These are phyloP conservation scores for Paraconiothyrium brasiliense DNA, from an alignment of 2,329 filamentous ascomycete species.

Conservation along the genomic window DNA sequence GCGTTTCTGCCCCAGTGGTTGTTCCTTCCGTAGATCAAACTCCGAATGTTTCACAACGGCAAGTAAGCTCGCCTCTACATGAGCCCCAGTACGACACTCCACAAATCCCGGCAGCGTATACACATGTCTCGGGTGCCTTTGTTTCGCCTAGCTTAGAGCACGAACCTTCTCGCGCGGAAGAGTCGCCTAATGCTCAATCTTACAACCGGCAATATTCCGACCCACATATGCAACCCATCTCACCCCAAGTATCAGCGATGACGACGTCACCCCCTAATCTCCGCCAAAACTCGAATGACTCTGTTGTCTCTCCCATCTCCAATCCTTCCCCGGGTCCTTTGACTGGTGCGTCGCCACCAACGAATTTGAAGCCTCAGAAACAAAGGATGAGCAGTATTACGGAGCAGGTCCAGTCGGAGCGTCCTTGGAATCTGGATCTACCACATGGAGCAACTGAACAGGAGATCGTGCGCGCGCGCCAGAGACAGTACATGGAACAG, in stretches of 20 bases:
- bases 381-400: conserved; percentile 49
- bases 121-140: conserved; percentile 43
- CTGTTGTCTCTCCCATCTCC: conserved; percentile 43
- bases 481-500: conserved; percentile 47
- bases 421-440: conserved; percentile 46
- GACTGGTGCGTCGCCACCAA: conserved; percentile 18
- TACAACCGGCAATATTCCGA: conserved; percentile 38
- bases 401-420: conserved; percentile 40
- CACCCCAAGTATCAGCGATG: conserved; percentile 45
- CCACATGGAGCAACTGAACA: conserved; percentile 47
- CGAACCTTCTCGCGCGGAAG: conserved; percentile 23
- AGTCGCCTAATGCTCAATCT: conserved; percentile 17
- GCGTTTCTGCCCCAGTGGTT: conserved; percentile 32
- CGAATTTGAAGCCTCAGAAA: conserved; percentile 33
- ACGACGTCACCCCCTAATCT: conserved; percentile 34
- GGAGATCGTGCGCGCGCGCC: conserved; percentile 48
- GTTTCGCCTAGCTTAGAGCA: conserved; percentile 33
- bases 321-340: conserved; percentile 31
- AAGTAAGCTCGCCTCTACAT: conserved; percentile 27
- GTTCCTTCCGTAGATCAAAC: conserved; percentile 21
- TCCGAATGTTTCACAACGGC: conserved; percentile 29
- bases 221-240: conserved; percentile 40
- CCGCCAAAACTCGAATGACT: conserved; percentile 40
- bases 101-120: conserved; percentile 48
- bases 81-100: conserved; percentile 49